Evolutionary conservation across 768 basidiomycete genomes (phyloP), one percentile per base, ranked within the genome.

Genomic region (Termitomyces sp.): DNA sequence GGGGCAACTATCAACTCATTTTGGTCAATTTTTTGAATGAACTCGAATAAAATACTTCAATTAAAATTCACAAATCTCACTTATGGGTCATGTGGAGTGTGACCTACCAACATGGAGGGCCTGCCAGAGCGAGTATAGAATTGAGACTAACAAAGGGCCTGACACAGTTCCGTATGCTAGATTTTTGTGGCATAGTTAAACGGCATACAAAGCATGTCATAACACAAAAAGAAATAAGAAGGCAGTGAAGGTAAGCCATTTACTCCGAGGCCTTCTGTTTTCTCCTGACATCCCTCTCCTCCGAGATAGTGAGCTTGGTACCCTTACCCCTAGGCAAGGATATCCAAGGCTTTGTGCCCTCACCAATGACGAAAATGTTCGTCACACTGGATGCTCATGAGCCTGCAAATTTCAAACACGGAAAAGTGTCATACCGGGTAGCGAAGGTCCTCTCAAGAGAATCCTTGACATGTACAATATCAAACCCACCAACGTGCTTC

Each of bases 291-390:
- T 97, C 95, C 66, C 95, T 83, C 82, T 98, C 92, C 81, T 95
- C 93, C 15, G 95, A 85, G 68, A 98, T 98, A 59, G 93, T 93
- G 65, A 97, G 89, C 74, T 98, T 97, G 71, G 85, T 89, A 77
- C 95, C 96, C 83, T 96, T 96, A 75, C 94, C 94, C 78, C 89
- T 93, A 60, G 95, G 95, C 68, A 98, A 76, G 41, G 96, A 98
- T 77, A 98, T 83, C 88, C 93, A 94, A 45, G 97, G 86, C 82
- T 98, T 99, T 70, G 68, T 77, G 53, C 94, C 94, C 77, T 97
- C 89, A 60, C 97, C 97, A 60, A 98, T 92, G 66, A 99, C 88
- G 76, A 98, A 98, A 70, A 99, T 92, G 82, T 98, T 99, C 66
- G 89, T 86, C 59, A 98, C 82, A 68, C 94, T 97, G 62, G 40